Evolutionary conservation across 805 yeast genomes (phyloP).

Genomic region (Suhomyces sp.): DNA sequence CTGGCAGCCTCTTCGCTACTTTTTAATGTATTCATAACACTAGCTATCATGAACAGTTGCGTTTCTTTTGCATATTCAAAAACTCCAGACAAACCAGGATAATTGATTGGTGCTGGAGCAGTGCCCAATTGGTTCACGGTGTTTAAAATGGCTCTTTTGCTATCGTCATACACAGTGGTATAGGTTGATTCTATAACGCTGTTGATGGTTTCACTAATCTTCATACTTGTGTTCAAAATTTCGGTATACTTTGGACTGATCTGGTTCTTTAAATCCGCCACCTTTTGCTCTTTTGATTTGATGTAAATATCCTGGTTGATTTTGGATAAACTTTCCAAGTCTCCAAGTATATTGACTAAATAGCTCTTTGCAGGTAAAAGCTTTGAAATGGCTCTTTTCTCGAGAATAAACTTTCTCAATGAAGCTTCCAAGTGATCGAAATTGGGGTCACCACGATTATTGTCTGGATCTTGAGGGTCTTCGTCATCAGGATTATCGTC

Average conservation of each 20-base stretch:
- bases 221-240: slow-evolving; percentile 49
- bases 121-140: slow-evolving; percentile 55
- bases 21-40: slow-evolving; percentile 61
- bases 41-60: slow-evolving; percentile 62
- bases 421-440: slow-evolving; percentile 85
- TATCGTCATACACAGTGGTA: slow-evolving; percentile 55
- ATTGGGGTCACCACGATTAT: slow-evolving; percentile 48
- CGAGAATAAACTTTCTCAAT: slow-evolving; percentile 78
- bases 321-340: slow-evolving; percentile 57
- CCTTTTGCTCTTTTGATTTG: slow-evolving; percentile 47
- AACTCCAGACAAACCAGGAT: slow-evolving; percentile 60
- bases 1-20: slow-evolving; percentile 71
- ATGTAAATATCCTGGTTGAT: slow-evolving; percentile 58
- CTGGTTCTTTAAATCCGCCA: slow-evolving; percentile 46
- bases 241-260: slow-evolving; percentile 65
- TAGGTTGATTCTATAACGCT: slow-evolving; percentile 60
- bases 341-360: slow-evolving; percentile 63
- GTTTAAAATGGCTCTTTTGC: slow-evolving; percentile 50
- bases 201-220: slow-evolving; percentile 58
- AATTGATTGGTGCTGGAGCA: slow-evolving; percentile 46
- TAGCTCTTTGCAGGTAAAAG: slow-evolving; percentile 92
- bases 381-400: slow-evolving; percentile 85
- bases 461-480: slow-evolving; percentile 31
- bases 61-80: slow-evolving; percentile 69
- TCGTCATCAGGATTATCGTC: slow-evolving; percentile 24